These are phyloP conservation scores for Excoecaria agallocha DNA, from an alignment of 345 rosid genomes.

Conservation along the genomic window DNA sequence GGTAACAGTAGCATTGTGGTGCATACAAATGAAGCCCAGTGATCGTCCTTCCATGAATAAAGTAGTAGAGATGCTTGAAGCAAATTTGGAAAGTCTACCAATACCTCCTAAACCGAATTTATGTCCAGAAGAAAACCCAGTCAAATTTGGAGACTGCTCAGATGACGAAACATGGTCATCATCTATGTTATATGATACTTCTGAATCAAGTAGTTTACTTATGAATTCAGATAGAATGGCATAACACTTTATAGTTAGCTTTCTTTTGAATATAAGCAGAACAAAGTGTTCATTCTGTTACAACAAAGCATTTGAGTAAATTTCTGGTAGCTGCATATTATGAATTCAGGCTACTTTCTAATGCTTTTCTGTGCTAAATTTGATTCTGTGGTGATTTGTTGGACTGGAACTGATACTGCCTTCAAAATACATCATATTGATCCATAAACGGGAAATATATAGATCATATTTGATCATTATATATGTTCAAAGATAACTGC, in stretches of 20 bases:
- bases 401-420: too few species aligned
- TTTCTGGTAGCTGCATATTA: background rate
- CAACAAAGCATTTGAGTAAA: background rate
- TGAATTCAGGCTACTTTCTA: too few species aligned
- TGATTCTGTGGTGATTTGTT: too few species aligned
- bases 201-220: slow-evolving; percentile 18
- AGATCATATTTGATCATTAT: background rate
- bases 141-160: background rate
- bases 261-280: background rate
- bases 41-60: slow-evolving; percentile 22
- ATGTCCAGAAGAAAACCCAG: background rate
- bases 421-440: background rate
- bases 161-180: slow-evolving; percentile 14
- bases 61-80: slow-evolving; percentile 23
- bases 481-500: background rate
- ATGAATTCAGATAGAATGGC: too few species aligned
- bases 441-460: background rate
- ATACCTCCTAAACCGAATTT: slow-evolving; percentile 21
- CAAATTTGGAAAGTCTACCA: slow-evolving; percentile 7
- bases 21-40: slow-evolving; percentile 23
- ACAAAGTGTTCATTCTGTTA: too few species aligned
- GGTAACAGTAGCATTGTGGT: slow-evolving; percentile 18
- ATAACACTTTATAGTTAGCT: background rate
- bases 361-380: too few species aligned
- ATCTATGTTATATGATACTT: background rate